These are phyloP conservation scores for Phytophthora boehmeriae DNA, from an alignment of 352 stramenopile genomes.

Conservation along the genomic window DNA sequence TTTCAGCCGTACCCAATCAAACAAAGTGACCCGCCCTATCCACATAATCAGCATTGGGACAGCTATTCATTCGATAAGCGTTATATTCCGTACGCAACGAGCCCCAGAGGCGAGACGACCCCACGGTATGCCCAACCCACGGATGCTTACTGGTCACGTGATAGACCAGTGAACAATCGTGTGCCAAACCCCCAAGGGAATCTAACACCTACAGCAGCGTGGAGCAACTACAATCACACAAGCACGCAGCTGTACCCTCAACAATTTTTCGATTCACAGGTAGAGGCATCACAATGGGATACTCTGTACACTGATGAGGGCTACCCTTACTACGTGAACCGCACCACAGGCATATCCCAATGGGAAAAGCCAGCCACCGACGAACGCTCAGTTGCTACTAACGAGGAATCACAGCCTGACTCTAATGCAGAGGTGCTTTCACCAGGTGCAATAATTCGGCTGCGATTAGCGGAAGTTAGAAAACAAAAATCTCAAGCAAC, in stretches of 20 bases:
- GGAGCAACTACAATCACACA: slow-evolving; percentile 14
- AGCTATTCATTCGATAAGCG: slow-evolving; percentile 15
- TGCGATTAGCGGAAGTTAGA: slow-evolving; percentile 49
- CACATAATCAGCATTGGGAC: slow-evolving; percentile 13
- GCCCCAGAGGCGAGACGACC: slow-evolving; percentile 10
- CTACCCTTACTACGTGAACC: slow-evolving; percentile 84
- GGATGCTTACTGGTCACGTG: slow-evolving; percentile 12
- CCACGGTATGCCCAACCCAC: slow-evolving; percentile 17
- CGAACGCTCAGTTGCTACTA: slow-evolving; percentile 3
- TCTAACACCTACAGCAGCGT: slow-evolving; percentile 1
- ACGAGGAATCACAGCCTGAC: slow-evolving; percentile 14
- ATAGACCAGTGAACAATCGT: slow-evolving; percentile 1
- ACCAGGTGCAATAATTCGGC: slow-evolving; percentile 51
- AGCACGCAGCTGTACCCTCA: slow-evolving; percentile 10
- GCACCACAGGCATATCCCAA: slow-evolving; percentile 66
- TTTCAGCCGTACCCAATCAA: slow-evolving; percentile 15
- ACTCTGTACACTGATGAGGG: slow-evolving; percentile 75
- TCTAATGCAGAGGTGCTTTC: slow-evolving; percentile 17
- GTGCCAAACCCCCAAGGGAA: slow-evolving; percentile 4
- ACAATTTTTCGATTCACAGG: slow-evolving; percentile 2
- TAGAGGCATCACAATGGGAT: slow-evolving; percentile 50
- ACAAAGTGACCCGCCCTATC: slow-evolving; percentile 16
- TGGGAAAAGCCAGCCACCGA: slow-evolving; percentile 64
- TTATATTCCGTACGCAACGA: slow-evolving; percentile 19
- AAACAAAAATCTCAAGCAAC: slow-evolving; percentile 35